A percentile compares a stretch with the other conserved stretches of the same genome.
Evolutionary conservation across 148 eudicot genomes (phyloP).

Genomic region (Amaranthus cruentus): DNA sequence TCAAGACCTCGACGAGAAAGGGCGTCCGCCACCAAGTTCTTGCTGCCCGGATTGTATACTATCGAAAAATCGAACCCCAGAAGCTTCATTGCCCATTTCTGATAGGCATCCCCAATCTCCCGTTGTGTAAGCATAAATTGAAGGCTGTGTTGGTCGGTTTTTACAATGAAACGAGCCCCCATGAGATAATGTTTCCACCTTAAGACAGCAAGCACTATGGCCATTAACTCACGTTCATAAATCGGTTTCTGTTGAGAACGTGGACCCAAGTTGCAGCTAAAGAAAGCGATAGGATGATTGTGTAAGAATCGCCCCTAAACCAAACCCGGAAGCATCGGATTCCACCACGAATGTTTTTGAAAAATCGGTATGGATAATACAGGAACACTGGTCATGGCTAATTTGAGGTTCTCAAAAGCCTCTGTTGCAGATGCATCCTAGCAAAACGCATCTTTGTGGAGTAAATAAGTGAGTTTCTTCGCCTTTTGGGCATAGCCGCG

Average conservation of each 20-base stretch:
- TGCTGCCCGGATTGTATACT: not conserved
- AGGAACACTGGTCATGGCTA: not conserved
- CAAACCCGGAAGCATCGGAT: not conserved
- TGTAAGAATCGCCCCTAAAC: not conserved
- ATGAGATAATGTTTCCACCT: not conserved
- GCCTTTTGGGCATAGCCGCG: not conserved
- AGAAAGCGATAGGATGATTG: not conserved
- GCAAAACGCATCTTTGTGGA: not conserved
- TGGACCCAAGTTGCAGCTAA: not conserved
- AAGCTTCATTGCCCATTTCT: not conserved
- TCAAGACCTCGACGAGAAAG: too few relatives aligned
- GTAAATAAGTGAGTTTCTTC: not conserved
- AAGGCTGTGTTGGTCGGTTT: not conserved
- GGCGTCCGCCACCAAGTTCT: too few relatives aligned
- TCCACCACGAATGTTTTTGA: not conserved
- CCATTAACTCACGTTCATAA: not conserved
- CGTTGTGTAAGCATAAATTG: not conserved
- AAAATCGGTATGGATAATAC: not conserved
- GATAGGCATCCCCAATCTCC: not conserved
- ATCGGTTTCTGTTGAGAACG: not conserved
- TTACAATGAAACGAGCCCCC: not conserved
- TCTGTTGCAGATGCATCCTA: too few relatives aligned
- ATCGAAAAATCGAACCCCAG: not conserved
- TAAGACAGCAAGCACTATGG: not conserved
- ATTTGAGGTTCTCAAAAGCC: too few relatives aligned